These are phyloP conservation scores for Pythium brassicae DNA, from an alignment of 352 stramenopile species.

Conservation along the genomic window DNA sequence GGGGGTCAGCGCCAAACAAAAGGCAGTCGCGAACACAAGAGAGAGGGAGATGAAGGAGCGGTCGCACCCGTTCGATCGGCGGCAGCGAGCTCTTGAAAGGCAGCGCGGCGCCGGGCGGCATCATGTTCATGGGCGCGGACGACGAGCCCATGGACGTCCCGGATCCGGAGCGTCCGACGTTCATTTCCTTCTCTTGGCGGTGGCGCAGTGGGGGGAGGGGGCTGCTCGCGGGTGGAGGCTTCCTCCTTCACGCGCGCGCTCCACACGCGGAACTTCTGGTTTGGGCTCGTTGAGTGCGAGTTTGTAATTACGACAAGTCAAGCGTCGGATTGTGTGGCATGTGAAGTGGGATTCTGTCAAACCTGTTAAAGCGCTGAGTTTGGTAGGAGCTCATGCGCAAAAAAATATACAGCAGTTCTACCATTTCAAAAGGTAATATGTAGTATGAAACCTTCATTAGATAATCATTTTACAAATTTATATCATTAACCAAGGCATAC, in stretches of 20 bases:
- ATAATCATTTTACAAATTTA: no score
- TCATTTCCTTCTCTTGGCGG: conserved; percentile 5
- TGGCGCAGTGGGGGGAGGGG: no score
- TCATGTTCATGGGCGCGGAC: conserved; percentile 18
- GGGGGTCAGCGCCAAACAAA: background rate
- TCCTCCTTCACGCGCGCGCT: background rate
- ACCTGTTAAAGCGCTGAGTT: no score
- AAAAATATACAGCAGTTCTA: no score
- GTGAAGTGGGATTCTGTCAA: background rate
- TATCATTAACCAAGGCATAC: no score
- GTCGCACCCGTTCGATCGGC: conserved; percentile 49
- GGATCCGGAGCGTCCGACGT: conserved; percentile 21
- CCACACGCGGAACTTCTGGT: no score
- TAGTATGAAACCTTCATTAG: no score
- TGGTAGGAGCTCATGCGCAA: no score
- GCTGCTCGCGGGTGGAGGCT: no score
- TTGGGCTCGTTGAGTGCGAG: no score
- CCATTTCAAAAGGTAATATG: no score
- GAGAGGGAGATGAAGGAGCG: background rate
- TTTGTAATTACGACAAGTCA: no score
- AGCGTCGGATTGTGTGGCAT: background rate
- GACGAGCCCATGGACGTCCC: conserved; percentile 24
- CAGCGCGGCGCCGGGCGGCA: conserved; percentile 12
- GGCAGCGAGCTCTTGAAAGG: conserved; percentile 44
- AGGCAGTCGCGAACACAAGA: background rate